phyloP scores from a whole-genome alignment of 2,329 filamentous ascomycete genomes.

The Exophiala aquamarina region DNA sequence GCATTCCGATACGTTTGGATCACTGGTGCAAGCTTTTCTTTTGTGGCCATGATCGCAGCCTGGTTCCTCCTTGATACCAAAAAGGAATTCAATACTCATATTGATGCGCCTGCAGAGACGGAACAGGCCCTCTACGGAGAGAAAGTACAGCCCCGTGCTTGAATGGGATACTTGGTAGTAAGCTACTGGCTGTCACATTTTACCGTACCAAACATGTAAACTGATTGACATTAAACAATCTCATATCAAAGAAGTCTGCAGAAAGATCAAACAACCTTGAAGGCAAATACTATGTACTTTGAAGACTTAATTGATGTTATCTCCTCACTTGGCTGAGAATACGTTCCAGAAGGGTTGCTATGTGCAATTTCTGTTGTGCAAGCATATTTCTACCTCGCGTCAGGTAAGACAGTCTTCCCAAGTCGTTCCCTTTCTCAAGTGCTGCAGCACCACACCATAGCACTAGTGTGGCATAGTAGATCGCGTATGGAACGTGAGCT shows the following conservation, averaged over 20 bases:
- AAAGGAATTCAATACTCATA: neutral
- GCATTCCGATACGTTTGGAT: neutral
- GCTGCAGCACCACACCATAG: neutral
- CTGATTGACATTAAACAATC: no score
- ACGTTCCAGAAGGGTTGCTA: slow-evolving; percentile 14
- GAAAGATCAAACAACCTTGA: no score
- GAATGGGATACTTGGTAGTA: no score
- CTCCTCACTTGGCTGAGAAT: neutral
- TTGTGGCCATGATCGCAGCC: slow-evolving; percentile 1
- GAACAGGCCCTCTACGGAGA: neutral
- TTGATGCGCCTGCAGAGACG: slow-evolving; percentile 1
- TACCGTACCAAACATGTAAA: no score
- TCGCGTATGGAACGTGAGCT: neutral
- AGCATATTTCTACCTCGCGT: slow-evolving; percentile 13
- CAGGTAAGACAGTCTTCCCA: slow-evolving; percentile 2
- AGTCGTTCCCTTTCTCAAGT: neutral
- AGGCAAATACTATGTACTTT: no score
- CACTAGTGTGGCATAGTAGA: neutral
- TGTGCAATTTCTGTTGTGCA: slow-evolving; percentile 13
- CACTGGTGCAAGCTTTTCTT: neutral
- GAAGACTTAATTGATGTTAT: no score
- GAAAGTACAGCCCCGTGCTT: neutral
- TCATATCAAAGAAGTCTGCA: no score
- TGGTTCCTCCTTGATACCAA: neutral
- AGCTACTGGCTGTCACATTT: no score